These are phyloP conservation scores for Williopsis jadinii DNA, from an alignment of 1,139 yeast species.

Conservation along the genomic window DNA sequence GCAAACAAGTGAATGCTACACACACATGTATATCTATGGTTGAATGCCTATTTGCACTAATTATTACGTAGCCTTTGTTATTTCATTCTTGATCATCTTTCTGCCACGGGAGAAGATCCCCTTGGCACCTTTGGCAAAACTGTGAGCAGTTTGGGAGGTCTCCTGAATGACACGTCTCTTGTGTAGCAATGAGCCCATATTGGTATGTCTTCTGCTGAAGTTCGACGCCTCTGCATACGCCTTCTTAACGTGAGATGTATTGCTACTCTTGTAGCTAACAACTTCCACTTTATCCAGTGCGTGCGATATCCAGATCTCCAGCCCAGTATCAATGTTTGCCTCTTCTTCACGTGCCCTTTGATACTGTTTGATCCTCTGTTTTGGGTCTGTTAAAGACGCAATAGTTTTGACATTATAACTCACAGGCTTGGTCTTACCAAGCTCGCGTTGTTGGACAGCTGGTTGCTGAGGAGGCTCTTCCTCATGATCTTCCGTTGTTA, in stretches of 20 bases:
- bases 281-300: conserved; percentile 15
- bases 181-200: conserved; percentile 18
- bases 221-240: conserved; percentile 22
- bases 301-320: conserved; percentile 37
- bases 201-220: conserved; percentile 15
- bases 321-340: conserved; percentile 36
- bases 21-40: not conserved
- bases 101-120: conserved; percentile 24
- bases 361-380: conserved; percentile 35
- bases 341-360: conserved; percentile 38
- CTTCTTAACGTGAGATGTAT: conserved; percentile 17
- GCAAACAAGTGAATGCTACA: conserved; percentile 12
- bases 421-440: conserved; percentile 5
- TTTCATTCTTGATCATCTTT: conserved; percentile 22
- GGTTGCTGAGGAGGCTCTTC: not conserved
- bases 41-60: too few species aligned
- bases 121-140: conserved; percentile 24
- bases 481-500: not conserved
- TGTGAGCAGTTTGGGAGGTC: conserved; percentile 20
- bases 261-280: conserved; percentile 13
- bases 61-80: too few species aligned
- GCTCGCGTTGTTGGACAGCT: not conserved
- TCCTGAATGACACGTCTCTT: conserved; percentile 20
- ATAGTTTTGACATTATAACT: conserved; percentile 39
- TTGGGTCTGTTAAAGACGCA: conserved; percentile 36